Conservation (phyloP, 2,329 filamentous ascomycete species). For the Talaromyces atroroseus region DNA sequence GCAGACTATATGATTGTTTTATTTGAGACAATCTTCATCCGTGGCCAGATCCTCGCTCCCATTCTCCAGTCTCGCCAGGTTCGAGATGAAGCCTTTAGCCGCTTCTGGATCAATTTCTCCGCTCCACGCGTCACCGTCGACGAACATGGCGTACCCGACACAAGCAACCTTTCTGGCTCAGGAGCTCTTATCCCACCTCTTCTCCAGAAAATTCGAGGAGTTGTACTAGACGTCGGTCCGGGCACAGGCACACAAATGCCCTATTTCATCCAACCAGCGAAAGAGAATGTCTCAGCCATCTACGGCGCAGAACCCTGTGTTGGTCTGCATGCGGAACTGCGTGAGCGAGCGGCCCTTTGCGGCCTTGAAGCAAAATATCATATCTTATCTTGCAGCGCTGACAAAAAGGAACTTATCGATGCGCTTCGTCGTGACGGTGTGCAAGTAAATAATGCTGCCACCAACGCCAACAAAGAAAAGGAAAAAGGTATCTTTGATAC, state of each 20-base stretch:
- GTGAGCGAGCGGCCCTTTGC: conserved; percentile 33
- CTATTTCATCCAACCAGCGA: conserved; percentile 37
- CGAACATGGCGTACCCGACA: conserved; percentile 4
- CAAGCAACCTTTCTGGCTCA: conserved; percentile 24
- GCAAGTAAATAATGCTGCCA: conserved; percentile 16
- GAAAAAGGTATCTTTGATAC: conserved; percentile 47
- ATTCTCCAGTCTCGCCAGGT: conserved; percentile 26
- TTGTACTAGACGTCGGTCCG: conserved; percentile 48
- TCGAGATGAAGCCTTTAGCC: conserved; percentile 36
- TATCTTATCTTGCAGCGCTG: conserved; percentile 45
- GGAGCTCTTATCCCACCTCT: conserved; percentile 38
- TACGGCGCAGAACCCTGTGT: conserved; percentile 52
- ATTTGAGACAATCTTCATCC: conserved; percentile 28
- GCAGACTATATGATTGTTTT: conserved; percentile 30
- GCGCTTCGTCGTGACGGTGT: conserved; percentile 41
- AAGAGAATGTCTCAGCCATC: conserved; percentile 36
- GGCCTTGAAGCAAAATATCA: conserved; percentile 46
- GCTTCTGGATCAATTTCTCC: conserved; percentile 36
- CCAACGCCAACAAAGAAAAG: background rate
- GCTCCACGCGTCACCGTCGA: background rate
- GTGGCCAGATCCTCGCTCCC: conserved; percentile 31
- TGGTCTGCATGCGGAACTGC: conserved; percentile 43
- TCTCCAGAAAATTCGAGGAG: conserved; percentile 35
- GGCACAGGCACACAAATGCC: conserved; percentile 49
- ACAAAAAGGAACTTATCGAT: conserved; percentile 42